Evolutionary conservation across 257 asterid species (phyloP).

Genomic region (Plantago elongata): DNA sequence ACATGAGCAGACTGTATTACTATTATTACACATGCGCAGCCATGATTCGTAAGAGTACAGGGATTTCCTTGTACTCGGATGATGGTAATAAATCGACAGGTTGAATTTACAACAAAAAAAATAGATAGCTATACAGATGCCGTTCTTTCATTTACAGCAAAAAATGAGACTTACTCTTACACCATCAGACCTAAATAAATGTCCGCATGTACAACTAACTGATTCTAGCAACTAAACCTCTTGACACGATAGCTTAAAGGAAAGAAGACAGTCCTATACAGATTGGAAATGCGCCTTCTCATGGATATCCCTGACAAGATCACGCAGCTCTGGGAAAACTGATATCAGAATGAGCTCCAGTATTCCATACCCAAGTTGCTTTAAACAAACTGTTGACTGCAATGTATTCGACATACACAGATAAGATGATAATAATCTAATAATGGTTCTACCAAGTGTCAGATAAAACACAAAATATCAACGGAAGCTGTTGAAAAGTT

Average conservation of each 20-base stretch:
- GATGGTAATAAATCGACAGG: conserved; percentile 1
- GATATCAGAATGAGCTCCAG: conserved; percentile 78
- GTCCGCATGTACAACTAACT: not conserved
- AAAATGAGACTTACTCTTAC: conserved; percentile 17
- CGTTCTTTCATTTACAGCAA: conserved; percentile 32
- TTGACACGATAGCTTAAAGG: not conserved
- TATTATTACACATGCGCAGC: too few species aligned
- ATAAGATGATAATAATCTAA: not conserved
- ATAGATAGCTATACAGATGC: conserved; percentile 38
- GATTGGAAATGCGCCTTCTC: conserved; percentile 42
- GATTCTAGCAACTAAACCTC: not conserved
- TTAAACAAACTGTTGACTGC: conserved; percentile 90
- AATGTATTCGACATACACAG: conserved; percentile 8
- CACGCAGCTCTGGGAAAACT: conserved; percentile 76
- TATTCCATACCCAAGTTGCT: conserved; percentile 93
- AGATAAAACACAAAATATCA: not conserved
- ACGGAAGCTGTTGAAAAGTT: too few species aligned
- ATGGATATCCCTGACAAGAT: conserved; percentile 65
- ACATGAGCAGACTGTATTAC: too few species aligned
- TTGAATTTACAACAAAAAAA: conserved; percentile 22
- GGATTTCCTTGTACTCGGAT: not conserved
- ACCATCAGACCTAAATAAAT: not conserved
- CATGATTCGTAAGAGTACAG: not conserved
- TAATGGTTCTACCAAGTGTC: not conserved
- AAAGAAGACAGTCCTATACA: conserved; percentile 20